These are phyloP conservation scores for Ambrosia trifida DNA, from an alignment of 129 eudicot genomes.

Conservation along the genomic window DNA sequence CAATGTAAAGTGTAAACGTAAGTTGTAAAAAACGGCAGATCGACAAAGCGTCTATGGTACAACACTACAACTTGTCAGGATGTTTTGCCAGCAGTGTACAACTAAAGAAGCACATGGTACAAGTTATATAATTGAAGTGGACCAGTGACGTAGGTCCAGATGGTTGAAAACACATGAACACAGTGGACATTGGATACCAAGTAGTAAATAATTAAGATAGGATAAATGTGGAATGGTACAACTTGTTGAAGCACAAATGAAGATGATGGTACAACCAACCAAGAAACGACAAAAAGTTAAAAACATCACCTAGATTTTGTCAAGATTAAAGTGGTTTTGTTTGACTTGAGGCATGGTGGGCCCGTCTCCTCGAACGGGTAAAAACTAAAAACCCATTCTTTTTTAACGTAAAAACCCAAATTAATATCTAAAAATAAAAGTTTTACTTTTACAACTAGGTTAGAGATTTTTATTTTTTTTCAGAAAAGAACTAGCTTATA, in stretches of 20 bases:
- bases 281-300: conserved; percentile 10
- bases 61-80: too few species aligned
- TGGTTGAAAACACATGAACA: neutral
- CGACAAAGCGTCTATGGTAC: too few species aligned
- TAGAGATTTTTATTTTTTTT: too few species aligned
- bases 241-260: conserved; percentile 14
- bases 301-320: conserved; percentile 28
- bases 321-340: conserved; percentile 35
- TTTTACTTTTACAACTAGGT: too few species aligned
- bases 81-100: conserved; percentile 16
- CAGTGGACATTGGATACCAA: conserved; percentile 21
- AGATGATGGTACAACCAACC: conserved; percentile 8
- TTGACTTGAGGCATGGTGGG: conserved; percentile 1
- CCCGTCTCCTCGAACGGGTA: too few species aligned
- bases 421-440: too few species aligned
- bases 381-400: too few species aligned
- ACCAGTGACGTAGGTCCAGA: conserved; percentile 8
- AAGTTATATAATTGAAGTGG: neutral
- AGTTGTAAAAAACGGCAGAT: too few species aligned
- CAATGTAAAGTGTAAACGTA: neutral
- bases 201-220: neutral
- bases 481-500: too few species aligned
- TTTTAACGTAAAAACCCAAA: too few species aligned
- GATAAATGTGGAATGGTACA: conserved; percentile 11
- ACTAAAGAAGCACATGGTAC: conserved; percentile 15